Base-by-base conservation (phyloP, 2,329 filamentous ascomycete species). In the Phialophora chinensis region DNA sequence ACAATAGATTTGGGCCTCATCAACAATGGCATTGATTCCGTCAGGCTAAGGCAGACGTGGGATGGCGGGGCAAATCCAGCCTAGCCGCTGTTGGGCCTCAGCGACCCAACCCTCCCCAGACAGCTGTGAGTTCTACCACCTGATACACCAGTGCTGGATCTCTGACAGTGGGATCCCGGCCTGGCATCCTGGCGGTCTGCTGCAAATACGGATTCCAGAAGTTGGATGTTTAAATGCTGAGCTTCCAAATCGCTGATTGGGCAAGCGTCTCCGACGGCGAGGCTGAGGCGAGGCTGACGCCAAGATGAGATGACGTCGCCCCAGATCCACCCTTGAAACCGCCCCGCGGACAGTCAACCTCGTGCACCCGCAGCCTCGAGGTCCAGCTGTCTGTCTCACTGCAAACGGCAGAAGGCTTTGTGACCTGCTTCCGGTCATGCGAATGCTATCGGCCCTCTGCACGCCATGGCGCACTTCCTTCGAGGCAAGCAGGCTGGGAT, bases 401-500 rank as follows among this genome's bases (percentile, higher is more conserved):
- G 20, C 8, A 25, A 7, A 12, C 3, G 27, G 49, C 23, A 52
- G 23, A 23, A 8, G 3, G 14, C 49, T 14, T 23, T 23, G 49
- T 52, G 4, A 12, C 20, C 20, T 3, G 49, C 62, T 38, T 35
- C 23, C 31, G 53, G 63, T 65, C 59, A 66, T 66, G 64, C 49
- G 47, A 58, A 31, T 25, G 20, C 17, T 49, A 4, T 53, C 25
- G 33, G 20, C 23, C 52, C 49, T n/a, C 29, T 20, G 31, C 29
- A 57, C 56, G 59, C 27, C 44, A 97, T 97, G 93, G 88, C 93
- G 63, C 88, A 91, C 74, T 94, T 98, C 77, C 82, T 99, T 69
- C 86, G 95, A 77, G 91, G 91, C 73, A 97, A 96, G 84, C 95
- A 98, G 84, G 88, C 92, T 65, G 95, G 95, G 75, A 90, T 99